Evolutionary conservation across 352 stramenopile species (phyloP).

Genomic region (Sclerospora graminicola): DNA sequence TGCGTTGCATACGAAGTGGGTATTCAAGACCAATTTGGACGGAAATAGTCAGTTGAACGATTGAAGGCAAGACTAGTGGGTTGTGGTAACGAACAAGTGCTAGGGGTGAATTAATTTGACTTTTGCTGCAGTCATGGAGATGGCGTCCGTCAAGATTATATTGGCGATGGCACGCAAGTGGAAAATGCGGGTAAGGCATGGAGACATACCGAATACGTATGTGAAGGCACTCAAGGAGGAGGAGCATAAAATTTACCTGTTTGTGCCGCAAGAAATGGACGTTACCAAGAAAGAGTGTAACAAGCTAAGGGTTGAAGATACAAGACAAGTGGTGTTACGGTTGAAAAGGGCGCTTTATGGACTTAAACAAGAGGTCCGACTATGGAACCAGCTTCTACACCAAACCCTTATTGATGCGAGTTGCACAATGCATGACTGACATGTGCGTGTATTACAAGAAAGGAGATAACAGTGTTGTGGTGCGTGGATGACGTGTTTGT

Average conservation of each 20-base stretch:
- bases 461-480: not conserved
- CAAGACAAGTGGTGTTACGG: not conserved
- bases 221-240: constrained; percentile 5
- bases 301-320: not conserved
- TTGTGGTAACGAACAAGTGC: not conserved
- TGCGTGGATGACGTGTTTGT: constrained; percentile 8
- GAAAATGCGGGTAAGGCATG: not conserved
- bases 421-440: constrained; percentile 11
- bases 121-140: not conserved
- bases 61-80: not conserved
- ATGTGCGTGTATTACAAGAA: constrained; percentile 16
- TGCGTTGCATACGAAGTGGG: not conserved
- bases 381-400: constrained; percentile 12
- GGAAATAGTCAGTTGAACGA: not conserved
- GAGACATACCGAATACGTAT: not conserved
- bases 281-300: not conserved
- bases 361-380: not conserved
- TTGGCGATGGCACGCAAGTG: not conserved
- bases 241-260: constrained; percentile 15
- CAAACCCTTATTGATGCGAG: constrained; percentile 4
- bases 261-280: constrained; percentile 7
- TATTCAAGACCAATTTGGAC: not conserved
- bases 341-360: constrained; percentile 5
- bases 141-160: not conserved
- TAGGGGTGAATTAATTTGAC: not conserved